Percentiles rank a stretch among this genome's conserved stretches.
Conservation (phyloP, 2,329 filamentous ascomycete species). For the Tolypocladium guangdongense region DNA sequence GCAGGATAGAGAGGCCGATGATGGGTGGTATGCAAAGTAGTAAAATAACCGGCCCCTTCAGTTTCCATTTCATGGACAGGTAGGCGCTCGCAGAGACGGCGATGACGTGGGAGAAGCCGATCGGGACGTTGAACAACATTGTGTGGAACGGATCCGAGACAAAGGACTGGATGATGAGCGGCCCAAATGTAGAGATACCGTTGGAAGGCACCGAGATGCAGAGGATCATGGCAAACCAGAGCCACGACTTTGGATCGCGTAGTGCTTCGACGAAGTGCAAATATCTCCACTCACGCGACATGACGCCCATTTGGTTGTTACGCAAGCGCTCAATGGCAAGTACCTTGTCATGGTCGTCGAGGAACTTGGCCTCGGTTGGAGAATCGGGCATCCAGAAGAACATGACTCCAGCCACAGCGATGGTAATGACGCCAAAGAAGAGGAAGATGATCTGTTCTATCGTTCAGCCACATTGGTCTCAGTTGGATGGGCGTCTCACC, state of each 20-base stretch:
- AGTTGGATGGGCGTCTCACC: background rate
- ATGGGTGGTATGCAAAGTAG: constrained; percentile 47
- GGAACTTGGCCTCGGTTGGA: constrained; percentile 37
- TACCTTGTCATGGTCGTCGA: constrained; percentile 38
- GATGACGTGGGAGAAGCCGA: constrained; percentile 48
- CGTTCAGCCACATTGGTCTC: background rate
- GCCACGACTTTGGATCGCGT: constrained; percentile 48
- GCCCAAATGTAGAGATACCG: constrained; percentile 47
- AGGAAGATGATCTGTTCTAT: constrained; percentile 39
- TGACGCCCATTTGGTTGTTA: constrained; percentile 43
- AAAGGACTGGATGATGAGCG: constrained; percentile 48
- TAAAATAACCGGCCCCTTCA: constrained; percentile 44
- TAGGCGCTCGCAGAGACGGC: constrained; percentile 46
- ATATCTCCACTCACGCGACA: constrained; percentile 39
- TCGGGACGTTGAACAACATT: constrained; percentile 50
- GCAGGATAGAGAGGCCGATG: constrained; percentile 41
- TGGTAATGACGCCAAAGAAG: constrained; percentile 40
- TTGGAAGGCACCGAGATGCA: constrained; percentile 47
- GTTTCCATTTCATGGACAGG: constrained; percentile 41
- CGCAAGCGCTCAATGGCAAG: constrained; percentile 43
- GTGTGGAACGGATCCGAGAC: constrained; percentile 45
- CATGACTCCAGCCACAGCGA: constrained; percentile 33
- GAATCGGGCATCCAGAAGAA: constrained; percentile 38
- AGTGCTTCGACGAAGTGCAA: constrained; percentile 42
- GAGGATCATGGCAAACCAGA: constrained; percentile 44